Base-by-base conservation (phyloP, 495 filamentous ascomycete genomes). In the Articulospora tetracladia region DNA sequence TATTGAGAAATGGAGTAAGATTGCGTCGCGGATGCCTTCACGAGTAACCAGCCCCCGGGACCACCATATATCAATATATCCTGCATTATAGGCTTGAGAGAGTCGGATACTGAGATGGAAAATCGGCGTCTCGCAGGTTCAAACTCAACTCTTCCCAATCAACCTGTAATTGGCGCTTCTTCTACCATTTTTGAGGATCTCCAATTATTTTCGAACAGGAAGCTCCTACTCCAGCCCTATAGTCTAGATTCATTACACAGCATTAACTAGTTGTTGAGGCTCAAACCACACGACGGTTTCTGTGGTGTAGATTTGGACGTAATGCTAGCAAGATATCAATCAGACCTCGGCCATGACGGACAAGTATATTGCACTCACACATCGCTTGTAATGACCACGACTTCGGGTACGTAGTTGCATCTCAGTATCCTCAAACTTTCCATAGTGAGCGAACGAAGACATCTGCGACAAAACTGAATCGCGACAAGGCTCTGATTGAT, bases 161-260 rank as follows among this genome's bases (percentile, higher is more conserved):
- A 48, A 48, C 8, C 44, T 48, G 7, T 48, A 19, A 48, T 48
- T 8, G 7, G 22, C n/a, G 44, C 44, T 23, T 48, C 17, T 23
- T 23, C 44, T 48, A 23, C 44, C 44, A 48, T 48, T 48, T 48
- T 48, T n/a, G 44, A n/a, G 44, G 7, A 48, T 48, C 44, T 48
- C 44, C 44, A 48, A 48, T 48, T 48, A 23, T 48, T 48, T 48
- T 23, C 22, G 22, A 48, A n/a, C 44, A 48, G 44, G 22, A 48
- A 48, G 44, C 44, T 23, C 22, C 7, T 20, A 19, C 44, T n/a
- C 44, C 44, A 48, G 44, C 44, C 44, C 6, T 48, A 48, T 34
- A 34, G 15, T 34, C 30, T 34, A 34, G 30, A 48, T 4, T 48
- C 44, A 48, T 19, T 48, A n/a, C 44, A 48, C 44, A 48, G 22